These are phyloP conservation scores for Colletotrichum tamarilloi DNA, from an alignment of 2,329 filamentous ascomycete species.

Conservation along the genomic window DNA sequence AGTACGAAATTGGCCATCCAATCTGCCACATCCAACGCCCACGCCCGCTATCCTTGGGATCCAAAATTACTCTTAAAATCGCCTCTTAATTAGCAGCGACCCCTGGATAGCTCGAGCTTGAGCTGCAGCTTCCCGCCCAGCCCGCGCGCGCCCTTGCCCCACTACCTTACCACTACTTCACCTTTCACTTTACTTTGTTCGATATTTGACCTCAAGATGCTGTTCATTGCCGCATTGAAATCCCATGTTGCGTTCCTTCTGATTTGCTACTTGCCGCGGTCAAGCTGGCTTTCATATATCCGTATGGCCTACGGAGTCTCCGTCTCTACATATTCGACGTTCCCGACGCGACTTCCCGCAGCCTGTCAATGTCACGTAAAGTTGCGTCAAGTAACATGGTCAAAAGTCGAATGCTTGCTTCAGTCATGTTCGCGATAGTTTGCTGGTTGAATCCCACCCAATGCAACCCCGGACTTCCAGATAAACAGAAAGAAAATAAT, in stretches of 20 bases:
- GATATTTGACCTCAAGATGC: background rate
- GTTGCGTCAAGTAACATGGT: background rate
- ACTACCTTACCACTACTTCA: slow-evolving; percentile 3
- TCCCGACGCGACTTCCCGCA: background rate
- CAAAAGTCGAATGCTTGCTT: slow-evolving; percentile 18
- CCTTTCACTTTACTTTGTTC: background rate
- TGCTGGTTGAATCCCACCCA: slow-evolving; percentile 34
- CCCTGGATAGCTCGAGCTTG: slow-evolving; percentile 17
- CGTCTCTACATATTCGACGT: background rate
- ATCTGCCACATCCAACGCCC: slow-evolving; percentile 16
- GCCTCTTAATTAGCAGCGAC: slow-evolving; percentile 10
- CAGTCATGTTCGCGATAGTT: slow-evolving; percentile 31
- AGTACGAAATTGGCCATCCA: background rate
- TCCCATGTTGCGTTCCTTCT: no score
- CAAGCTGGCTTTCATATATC: no score
- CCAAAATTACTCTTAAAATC: slow-evolving; percentile 19
- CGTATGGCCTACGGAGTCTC: no score
- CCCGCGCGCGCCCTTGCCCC: slow-evolving; percentile 11
- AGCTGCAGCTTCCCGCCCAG: slow-evolving; percentile 26
- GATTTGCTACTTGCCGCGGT: no score
- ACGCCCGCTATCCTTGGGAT: slow-evolving; percentile 15
- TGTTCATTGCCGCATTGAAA: no score
- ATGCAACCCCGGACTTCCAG: slow-evolving; percentile 27
- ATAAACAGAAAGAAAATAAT: background rate
- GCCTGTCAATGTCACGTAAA: background rate